Evolutionary conservation across 2,329 filamentous ascomycete genomes (phyloP), one percentile per base, ranked within the genome.

Genomic region (Penicillium paneum): DNA sequence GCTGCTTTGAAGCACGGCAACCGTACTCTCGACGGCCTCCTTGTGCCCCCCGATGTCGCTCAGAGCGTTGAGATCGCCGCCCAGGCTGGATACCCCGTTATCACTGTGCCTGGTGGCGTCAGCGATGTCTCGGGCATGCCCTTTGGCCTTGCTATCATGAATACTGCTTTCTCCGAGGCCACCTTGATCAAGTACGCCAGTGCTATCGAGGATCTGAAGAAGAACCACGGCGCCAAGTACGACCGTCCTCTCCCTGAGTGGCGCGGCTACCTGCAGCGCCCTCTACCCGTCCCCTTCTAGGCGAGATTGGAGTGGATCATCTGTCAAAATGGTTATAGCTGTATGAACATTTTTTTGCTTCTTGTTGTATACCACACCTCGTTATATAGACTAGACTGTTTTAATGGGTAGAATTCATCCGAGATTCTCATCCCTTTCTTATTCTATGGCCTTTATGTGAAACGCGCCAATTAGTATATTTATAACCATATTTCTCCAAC

Each of bases 11-110:
- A 65, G 7, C 68, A 79, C 59, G 74, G 74, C 4, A 67, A 69
- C 2, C 59, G 65, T 12, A 74, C 72, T 24, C 74, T 91, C 1
- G 79, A 84, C 52, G 88, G 81, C 1, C 75, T 91, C 2, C 76
- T 92, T 1, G 85, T 89, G 0, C 88, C 88, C 5, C 78, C 86
- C 0, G 83, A 88, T 64, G 84, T 87, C 3, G 87, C 81, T 0
- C 85, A 89, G 68, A 82, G 82, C 4, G 84, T 84, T 58, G 84
- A 89, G 71, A 82, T 89, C 55, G 85, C 87, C 0, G 88, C 89
- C 0, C 87, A 91, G 71, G 89, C 88, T 5, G 87, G 88, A 0
- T 91, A 91, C 65, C 88, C 88, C 0, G 79, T 89, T 66, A 78
- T 91, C 47, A 89, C 87, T 0, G 67, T 91, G 1, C 88, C 88